Base-by-base conservation (phyloP, 2,329 filamentous ascomycete species). In the Exutisphaerella laricina region DNA sequence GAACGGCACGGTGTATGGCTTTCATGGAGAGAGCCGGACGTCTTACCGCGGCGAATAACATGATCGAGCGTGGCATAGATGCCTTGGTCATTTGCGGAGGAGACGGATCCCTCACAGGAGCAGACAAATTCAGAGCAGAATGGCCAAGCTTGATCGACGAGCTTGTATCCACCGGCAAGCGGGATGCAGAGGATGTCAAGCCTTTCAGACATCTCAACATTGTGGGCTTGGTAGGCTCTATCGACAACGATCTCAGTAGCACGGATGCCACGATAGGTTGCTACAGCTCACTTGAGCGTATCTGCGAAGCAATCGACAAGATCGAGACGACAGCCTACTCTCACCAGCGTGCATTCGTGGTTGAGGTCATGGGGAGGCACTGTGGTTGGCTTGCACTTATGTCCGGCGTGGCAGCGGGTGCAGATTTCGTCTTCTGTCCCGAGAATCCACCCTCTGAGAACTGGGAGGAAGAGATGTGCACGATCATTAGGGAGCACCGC, bases 321-420 rank as follows among this genome's bases (percentile, higher is more conserved):
- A 94, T 98, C 57, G 90, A 98, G 67, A 89, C 90, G 14, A 97
- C 92, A 0, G 90, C 90, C 39, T 84, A 82, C 26, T 96, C 89
- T 20, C 92, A 98, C 67, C 94, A 94, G 53, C 78, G 92, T 57
- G 92, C 92, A 28, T 98, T 98, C 66, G 89, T 98, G 44, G 85
- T 98, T 50, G 92, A 96, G 66, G 92, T 98, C 59, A 98, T 98
- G 92, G 92, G 92, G 37, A 79, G 92, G 46, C 90, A 98, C 69
- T 98, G 92, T 65, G 92, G 92, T 50, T 98, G 92, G 92, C 74
- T 98, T 49, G 92, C 92, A 29, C 76, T 98, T 49, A 96, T 97
- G 84, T 85, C 90, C 10, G 90, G 89, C 59, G 89, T 98, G 46
- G 89, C 87, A 45, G 95, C 88, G 1, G 92, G 90, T 37, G 89